Percentiles rank a stretch among this genome's conserved stretches.
These are phyloP conservation scores for Russula dissimulans DNA, from an alignment of 768 basidiomycete genomes.

Conservation along the genomic window DNA sequence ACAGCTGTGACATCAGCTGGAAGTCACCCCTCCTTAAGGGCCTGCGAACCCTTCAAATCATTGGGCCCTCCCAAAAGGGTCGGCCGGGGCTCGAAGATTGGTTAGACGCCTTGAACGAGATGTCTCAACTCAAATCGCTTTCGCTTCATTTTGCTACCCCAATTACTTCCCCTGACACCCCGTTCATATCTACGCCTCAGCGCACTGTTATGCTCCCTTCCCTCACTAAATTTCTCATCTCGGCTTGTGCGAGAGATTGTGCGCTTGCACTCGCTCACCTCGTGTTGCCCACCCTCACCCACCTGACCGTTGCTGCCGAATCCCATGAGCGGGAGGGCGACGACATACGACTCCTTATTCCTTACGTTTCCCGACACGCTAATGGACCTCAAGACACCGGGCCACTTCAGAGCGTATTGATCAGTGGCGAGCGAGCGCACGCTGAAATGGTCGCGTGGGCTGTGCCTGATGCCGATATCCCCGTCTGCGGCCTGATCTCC, in stretches of 20 bases:
- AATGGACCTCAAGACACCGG: neutral
- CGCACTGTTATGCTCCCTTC: neutral
- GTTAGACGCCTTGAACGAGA: slow-evolving; percentile 7
- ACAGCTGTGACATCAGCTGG: neutral
- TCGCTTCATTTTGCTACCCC: neutral
- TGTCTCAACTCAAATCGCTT: slow-evolving; percentile 5
- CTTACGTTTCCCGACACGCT: neutral
- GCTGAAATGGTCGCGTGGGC: neutral
- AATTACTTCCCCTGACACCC: neutral
- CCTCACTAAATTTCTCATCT: neutral
- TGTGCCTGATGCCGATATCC: neutral
- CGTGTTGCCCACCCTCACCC: neutral
- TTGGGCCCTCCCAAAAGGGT: neutral
- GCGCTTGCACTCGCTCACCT: slow-evolving; percentile 1
- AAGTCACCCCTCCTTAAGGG: slow-evolving; percentile 2
- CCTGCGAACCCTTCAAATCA: slow-evolving; percentile 1
- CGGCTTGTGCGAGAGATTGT: neutral
- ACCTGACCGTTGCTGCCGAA: neutral
- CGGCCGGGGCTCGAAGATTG: neutral
- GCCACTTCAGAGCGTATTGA: neutral
- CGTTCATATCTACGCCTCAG: neutral
- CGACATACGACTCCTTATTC: neutral
- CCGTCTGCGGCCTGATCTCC: accelerated
- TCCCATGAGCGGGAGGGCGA: neutral
- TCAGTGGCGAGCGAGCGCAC: neutral